phyloP scores from a whole-genome alignment of 768 basidiomycete genomes.

The Coprinopsis marcescibilis region DNA sequence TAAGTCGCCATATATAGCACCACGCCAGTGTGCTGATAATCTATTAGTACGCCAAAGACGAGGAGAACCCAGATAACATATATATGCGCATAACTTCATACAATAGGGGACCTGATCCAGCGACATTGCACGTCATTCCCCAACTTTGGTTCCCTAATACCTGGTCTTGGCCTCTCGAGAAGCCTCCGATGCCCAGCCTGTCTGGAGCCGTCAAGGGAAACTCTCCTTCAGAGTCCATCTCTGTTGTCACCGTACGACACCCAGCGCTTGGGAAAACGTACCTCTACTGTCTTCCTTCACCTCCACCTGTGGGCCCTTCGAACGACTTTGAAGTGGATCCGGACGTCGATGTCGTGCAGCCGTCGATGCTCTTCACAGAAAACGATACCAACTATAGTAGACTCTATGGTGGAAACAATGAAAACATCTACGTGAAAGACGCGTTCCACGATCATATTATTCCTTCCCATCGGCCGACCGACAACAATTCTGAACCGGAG shows the following conservation, averaged over 20 bases:
- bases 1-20: slow-evolving; percentile 27
- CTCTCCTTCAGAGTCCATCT: slow-evolving; percentile 35
- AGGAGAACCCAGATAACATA: slow-evolving; percentile 79
- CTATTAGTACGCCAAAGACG: slow-evolving; percentile 91
- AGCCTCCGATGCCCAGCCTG: slow-evolving; percentile 60
- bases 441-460: slow-evolving; percentile 99
- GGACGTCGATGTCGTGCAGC: slow-evolving; percentile 65
- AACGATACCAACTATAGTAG: slow-evolving; percentile 96
- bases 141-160: slow-evolving; percentile 98
- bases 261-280: slow-evolving; percentile 68
- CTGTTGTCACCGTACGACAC: slow-evolving; percentile 68
- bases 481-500: slow-evolving; percentile 37
- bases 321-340: slow-evolving; percentile 60
- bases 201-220: slow-evolving; percentile 43
- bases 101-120: slow-evolving; percentile 93
- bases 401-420: slow-evolving; percentile 85
- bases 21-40: background rate
- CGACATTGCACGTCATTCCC: slow-evolving; percentile 90
- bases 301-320: slow-evolving; percentile 77
- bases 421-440: slow-evolving; percentile 84
- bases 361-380: slow-evolving; percentile 89
- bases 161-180: slow-evolving; percentile 87
- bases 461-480: slow-evolving; percentile 68
- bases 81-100: slow-evolving; percentile 94
- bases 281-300: slow-evolving; percentile 87